Conservation (phyloP, 1,284 basidiomycete genomes). For the Leccinum pallidistipes region DNA sequence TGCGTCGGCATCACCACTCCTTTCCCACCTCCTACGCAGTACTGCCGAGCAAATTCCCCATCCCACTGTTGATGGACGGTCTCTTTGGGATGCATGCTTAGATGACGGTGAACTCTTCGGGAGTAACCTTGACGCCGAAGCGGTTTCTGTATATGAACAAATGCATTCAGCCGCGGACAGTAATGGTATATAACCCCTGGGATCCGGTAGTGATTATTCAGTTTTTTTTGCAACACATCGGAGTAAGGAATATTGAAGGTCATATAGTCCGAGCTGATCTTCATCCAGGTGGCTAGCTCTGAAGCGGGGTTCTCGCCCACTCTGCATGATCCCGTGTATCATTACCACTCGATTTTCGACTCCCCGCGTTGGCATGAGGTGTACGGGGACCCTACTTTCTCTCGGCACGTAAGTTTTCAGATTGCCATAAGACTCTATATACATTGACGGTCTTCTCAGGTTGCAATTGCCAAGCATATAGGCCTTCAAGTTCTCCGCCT, state of each 20-base stretch:
- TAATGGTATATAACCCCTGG: conserved; percentile 39
- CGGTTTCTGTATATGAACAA: background rate
- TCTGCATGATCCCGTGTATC: conserved; percentile 63
- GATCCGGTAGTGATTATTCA: conserved; percentile 77
- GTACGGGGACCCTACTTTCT: conserved; percentile 74
- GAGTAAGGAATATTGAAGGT: conserved; percentile 36
- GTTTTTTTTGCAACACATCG: conserved; percentile 58
- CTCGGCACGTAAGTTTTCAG: conserved; percentile 51
- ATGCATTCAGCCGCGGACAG: background rate
- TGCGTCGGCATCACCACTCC: conserved; percentile 60
- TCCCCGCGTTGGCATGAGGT: conserved; percentile 68
- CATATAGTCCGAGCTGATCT: background rate
- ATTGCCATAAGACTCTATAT: background rate
- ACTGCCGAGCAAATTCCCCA: conserved; percentile 63
- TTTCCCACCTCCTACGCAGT: conserved; percentile 62
- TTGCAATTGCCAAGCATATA: conserved; percentile 67
- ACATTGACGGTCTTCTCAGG: conserved; percentile 34
- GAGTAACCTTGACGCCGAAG: background rate
- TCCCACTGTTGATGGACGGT: conserved; percentile 39
- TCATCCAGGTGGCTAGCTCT: conserved; percentile 48
- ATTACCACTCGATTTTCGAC: conserved; percentile 80
- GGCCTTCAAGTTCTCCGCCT: conserved; percentile 64
- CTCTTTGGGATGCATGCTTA: conserved; percentile 52
- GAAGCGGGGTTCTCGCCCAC: conserved; percentile 52
- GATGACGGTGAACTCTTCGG: conserved; percentile 42